Base-by-base conservation (phyloP, 371 early-diverging fungal species). In the Phascolomyces articulosus region DNA sequence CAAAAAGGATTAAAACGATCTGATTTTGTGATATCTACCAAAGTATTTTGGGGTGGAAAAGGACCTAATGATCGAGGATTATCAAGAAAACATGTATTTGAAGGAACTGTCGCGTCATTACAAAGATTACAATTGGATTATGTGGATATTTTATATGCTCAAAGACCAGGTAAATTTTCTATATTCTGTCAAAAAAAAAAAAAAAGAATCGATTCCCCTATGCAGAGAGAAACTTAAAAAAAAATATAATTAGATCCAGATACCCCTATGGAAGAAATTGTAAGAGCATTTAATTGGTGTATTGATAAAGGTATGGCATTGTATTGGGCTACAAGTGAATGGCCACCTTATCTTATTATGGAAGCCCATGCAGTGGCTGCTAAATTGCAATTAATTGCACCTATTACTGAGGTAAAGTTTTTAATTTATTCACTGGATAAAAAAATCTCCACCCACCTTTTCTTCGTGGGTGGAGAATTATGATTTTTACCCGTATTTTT, bases 291-390 rank as follows among this genome's bases (percentile, higher is more conserved):
- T 72, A 93, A 93, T 72, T 86, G 86, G 82, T 86, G 92, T 54
- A 93, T 95, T 64, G 88, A 94, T 61, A 87, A 87, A 64, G 94
- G 94, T 23, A 86, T 86, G 86, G 91, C 93, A 4, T 84, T 94
- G 48, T 94, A 94, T 76, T 93, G 94, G 94, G 93, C 92, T 1
- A 92, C 93, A 2, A 87, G 87, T 31, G 95, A 95, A 79, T 95
- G 95, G 95, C 86, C 87, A 23, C 86, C 91, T 0, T 87, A 90
- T 71, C 86, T 93, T 70, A 85, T 95, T 63, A 80, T 84, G 18
- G 93, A 95, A 64, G 95, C 95, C 3, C 84, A 88, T 60, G 72
- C 79, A 34, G 83, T 94, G 16, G 93, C 94, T 6, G 77, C 86
- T 26, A 71, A 82, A 41, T 66, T 94, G n/a, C 77, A 82, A 18